These are phyloP conservation scores for Cladophialophora psammophila DNA, from an alignment of 2,329 filamentous ascomycete species.

Conservation along the genomic window DNA sequence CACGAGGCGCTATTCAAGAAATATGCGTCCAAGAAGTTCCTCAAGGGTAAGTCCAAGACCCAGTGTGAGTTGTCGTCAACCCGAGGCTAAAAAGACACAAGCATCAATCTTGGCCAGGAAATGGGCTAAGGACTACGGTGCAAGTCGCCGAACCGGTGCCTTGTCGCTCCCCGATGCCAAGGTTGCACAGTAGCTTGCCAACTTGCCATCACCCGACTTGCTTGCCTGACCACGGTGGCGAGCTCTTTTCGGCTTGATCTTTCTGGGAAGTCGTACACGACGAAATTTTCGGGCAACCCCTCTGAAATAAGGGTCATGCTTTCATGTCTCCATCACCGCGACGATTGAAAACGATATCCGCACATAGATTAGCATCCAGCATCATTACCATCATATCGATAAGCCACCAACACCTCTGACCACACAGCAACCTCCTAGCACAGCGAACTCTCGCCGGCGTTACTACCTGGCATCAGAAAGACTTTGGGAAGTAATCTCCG, in stretches of 20 bases:
- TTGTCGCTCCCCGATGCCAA: slow-evolving; percentile 33
- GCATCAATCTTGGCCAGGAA: slow-evolving; percentile 89
- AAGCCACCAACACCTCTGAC: slow-evolving; percentile 8
- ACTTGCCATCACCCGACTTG: slow-evolving; percentile 5
- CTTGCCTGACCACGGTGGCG: slow-evolving; percentile 6
- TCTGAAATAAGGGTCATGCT: slow-evolving; percentile 23
- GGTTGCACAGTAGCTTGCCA: slow-evolving; percentile 28
- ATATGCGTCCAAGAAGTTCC: slow-evolving; percentile 98
- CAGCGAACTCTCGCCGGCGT: slow-evolving; percentile 14
- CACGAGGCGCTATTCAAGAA: slow-evolving; percentile 99
- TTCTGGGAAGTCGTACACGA: slow-evolving; percentile 19
- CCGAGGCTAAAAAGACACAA: slow-evolving; percentile 50
- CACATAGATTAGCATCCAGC: slow-evolving; percentile 35
- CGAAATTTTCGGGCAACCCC: slow-evolving; percentile 7
- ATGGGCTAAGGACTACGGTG: slow-evolving; percentile 83
- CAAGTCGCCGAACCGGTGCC: slow-evolving; percentile 34
- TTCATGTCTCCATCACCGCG: slow-evolving; percentile 30
- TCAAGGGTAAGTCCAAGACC: slow-evolving; percentile 77
- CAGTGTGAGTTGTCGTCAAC: not conserved
- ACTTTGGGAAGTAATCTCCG: slow-evolving; percentile 16
- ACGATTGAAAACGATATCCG: slow-evolving; percentile 33
- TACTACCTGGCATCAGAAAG: slow-evolving; percentile 13
- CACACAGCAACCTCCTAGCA: slow-evolving; percentile 19
- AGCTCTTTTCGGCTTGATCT: slow-evolving; percentile 5
- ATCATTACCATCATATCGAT: slow-evolving; percentile 35